phyloP scores from a whole-genome alignment of 116 monocot species.

The Zostera marina region DNA sequence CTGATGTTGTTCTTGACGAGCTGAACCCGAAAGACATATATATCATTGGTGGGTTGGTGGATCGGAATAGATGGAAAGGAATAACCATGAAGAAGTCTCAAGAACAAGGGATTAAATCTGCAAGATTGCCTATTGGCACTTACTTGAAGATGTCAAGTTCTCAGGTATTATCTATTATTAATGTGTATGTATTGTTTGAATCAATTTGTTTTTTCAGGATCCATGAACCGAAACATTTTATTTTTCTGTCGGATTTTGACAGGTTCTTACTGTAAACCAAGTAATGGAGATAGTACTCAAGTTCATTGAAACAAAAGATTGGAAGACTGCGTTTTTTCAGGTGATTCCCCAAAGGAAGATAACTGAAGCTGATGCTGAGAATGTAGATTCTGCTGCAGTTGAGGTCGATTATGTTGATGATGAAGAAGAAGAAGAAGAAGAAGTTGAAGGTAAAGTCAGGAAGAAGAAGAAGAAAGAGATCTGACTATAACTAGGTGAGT shows the following conservation, averaged over 20 bases:
- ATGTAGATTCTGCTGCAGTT: not conserved
- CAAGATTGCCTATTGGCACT: slow-evolving; percentile 65
- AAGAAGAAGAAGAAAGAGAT: too few species aligned
- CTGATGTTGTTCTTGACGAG: slow-evolving; percentile 64
- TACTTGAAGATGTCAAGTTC: slow-evolving; percentile 92
- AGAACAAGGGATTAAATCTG: slow-evolving; percentile 74
- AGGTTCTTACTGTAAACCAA: slow-evolving; percentile 98
- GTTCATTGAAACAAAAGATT: slow-evolving; percentile 74
- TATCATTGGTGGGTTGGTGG: slow-evolving; percentile 87
- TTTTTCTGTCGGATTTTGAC: slow-evolving; percentile 3
- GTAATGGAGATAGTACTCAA: slow-evolving; percentile 88
- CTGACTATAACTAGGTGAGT: too few species aligned
- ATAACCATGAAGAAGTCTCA: slow-evolving; percentile 82
- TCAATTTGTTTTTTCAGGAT: not conserved
- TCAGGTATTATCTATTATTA: slow-evolving; percentile 28
- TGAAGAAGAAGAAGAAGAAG: too few species aligned
- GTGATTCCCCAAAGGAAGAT: slow-evolving; percentile 91
- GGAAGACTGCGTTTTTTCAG: slow-evolving; percentile 84
- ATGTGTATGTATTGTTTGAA: not conserved
- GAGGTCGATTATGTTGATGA: too few species aligned
- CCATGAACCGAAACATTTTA: not conserved
- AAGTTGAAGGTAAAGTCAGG: too few species aligned
- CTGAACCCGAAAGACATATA: slow-evolving; percentile 61
- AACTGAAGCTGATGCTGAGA: slow-evolving; percentile 20
- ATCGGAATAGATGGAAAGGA: slow-evolving; percentile 90